phyloP scores from a whole-genome alignment of 768 basidiomycete genomes.

The Rhizopogon salebrosus region DNA sequence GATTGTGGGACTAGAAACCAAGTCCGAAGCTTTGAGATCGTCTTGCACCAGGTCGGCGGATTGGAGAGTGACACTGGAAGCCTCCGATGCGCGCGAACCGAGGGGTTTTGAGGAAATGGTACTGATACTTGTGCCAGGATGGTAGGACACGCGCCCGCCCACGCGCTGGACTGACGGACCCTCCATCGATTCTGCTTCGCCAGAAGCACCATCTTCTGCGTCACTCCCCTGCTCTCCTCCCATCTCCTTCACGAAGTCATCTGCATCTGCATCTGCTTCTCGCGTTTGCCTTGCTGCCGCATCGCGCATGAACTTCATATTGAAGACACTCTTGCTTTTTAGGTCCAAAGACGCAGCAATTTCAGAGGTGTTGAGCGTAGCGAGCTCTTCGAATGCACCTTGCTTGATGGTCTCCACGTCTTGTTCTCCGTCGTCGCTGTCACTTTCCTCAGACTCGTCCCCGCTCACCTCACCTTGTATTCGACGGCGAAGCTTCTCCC shows the following conservation, averaged over 20 bases:
- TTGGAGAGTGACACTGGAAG: constrained; percentile 65
- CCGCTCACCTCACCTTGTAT: constrained; percentile 68
- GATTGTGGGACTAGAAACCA: constrained; percentile 13
- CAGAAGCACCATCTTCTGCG: constrained; percentile 24
- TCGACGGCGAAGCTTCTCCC: constrained; percentile 72
- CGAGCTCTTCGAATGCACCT: constrained; percentile 75
- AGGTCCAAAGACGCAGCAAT: constrained; percentile 17
- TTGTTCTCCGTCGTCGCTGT: constrained; percentile 29
- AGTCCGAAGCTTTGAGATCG: constrained; percentile 6
- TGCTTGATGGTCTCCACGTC: constrained; percentile 51
- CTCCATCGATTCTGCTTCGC: constrained; percentile 27
- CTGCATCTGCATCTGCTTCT: constrained; percentile 55
- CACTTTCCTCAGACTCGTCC: constrained; percentile 44
- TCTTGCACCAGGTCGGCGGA: constrained; percentile 48
- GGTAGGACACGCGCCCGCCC: constrained; percentile 63
- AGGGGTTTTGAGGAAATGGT: constrained; percentile 12
- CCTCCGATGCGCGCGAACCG: constrained; percentile 42
- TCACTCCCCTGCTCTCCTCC: constrained; percentile 33
- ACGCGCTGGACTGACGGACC: constrained; percentile 43
- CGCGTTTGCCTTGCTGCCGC: constrained; percentile 66
- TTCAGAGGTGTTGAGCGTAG: constrained; percentile 38
- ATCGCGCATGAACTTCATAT: constrained; percentile 99
- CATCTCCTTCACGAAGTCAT: constrained; percentile 72
- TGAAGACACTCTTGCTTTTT: constrained; percentile 69
- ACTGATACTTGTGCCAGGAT: constrained; percentile 38